Percentiles rank a stretch among this genome's conserved stretches.
These are phyloP conservation scores for Stephania japonica DNA, from an alignment of 164 flowering plant species.

Conservation along the genomic window DNA sequence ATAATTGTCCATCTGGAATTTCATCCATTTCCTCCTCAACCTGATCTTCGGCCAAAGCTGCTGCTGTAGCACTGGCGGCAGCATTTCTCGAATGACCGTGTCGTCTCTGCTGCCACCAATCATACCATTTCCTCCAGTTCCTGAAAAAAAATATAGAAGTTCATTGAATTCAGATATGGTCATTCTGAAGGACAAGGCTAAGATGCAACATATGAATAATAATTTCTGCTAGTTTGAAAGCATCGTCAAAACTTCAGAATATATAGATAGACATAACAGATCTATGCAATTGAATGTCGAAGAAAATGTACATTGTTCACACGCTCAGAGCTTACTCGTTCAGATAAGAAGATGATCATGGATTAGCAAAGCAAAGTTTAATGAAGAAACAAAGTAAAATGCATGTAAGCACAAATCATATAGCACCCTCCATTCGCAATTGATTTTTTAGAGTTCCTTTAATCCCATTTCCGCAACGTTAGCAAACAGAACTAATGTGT, in stretches of 20 bases:
- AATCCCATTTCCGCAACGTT: background rate
- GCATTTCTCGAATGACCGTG: conserved; percentile 17
- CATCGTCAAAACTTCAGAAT: no score
- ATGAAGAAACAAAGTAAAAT: no score
- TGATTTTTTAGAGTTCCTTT: background rate
- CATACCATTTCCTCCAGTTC: conserved; percentile 75
- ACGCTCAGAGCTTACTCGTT: no score
- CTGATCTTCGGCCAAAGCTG: conserved; percentile 1
- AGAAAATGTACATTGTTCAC: no score
- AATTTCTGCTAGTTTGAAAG: no score
- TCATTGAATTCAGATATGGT: background rate
- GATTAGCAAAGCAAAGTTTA: no score
- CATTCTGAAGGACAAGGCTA: background rate
- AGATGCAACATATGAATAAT: background rate
- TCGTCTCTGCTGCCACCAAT: conserved; percentile 50
- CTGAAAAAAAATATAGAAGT: conserved; percentile 25
- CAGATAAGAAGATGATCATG: no score
- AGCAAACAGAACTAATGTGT: background rate
- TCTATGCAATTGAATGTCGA: background rate
- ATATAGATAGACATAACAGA: no score
- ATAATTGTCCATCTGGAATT: conserved; percentile 65
- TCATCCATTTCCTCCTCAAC: conserved; percentile 48
- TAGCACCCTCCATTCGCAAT: background rate
- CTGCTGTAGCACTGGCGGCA: background rate
- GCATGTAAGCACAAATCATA: background rate